Evolutionary conservation across 2,329 filamentous ascomycete species (phyloP).

Genomic region (Aspergillus melleus): DNA sequence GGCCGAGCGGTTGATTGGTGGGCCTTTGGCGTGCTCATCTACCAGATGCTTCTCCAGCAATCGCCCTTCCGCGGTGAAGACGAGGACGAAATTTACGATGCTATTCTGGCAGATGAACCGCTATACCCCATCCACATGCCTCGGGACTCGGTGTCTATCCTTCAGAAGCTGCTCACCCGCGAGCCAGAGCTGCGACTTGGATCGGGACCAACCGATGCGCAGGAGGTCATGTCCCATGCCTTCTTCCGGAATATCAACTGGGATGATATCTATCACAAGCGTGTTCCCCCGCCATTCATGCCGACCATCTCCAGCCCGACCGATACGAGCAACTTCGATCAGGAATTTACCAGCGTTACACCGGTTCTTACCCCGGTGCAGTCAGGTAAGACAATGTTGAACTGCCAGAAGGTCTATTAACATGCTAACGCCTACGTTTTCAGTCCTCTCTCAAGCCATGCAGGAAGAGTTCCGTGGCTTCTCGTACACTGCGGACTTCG

Average conservation of each 20-base stretch:
- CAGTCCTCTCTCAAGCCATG: conserved; percentile 96
- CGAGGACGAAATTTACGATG: conserved; percentile 98
- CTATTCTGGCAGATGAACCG: conserved; percentile 94
- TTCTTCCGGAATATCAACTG: conserved; percentile 98
- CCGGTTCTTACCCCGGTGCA: conserved; percentile 96
- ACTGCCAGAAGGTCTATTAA: neutral
- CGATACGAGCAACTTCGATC: conserved; percentile 99
- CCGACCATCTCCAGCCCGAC: conserved; percentile 88
- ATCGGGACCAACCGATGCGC: conserved; percentile 92
- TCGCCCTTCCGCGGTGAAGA: conserved; percentile 98
- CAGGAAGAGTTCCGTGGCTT: conserved; percentile 99
- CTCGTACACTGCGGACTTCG: conserved; percentile 93
- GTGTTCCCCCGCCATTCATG: conserved; percentile 82
- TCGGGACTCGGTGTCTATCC: conserved; percentile 91
- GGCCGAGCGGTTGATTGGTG: conserved; percentile 98
- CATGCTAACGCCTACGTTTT: neutral
- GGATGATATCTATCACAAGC: conserved; percentile 98
- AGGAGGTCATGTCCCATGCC: conserved; percentile 98
- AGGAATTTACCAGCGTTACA: conserved; percentile 97
- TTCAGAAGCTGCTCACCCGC: conserved; percentile 93
- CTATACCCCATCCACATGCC: conserved; percentile 99
- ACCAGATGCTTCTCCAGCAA: conserved; percentile 99
- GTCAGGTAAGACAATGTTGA: conserved; percentile 67
- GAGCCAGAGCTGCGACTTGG: conserved; percentile 92
- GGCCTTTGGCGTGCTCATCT: conserved; percentile 98